Evolutionary conservation across 1,284 basidiomycete genomes (phyloP), one percentile per base, ranked within the genome.

Genomic region (Leccinum solheimii): DNA sequence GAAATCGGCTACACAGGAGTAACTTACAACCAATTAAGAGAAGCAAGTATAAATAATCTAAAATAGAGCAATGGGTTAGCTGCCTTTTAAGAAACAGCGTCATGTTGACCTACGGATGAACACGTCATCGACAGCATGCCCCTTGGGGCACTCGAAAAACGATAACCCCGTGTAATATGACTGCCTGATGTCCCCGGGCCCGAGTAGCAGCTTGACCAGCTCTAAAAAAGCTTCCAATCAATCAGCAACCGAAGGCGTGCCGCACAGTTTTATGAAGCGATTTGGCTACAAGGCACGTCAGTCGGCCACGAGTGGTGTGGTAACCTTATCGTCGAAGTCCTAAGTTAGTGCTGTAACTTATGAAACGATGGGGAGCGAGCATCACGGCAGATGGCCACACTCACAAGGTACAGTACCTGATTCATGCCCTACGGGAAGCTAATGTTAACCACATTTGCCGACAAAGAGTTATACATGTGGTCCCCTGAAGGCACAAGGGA

Each of bases 191-290:
- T 6, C 40, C 40, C n/a, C 38, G 40, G n/a, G 40, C n/a, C 40
- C 7, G 40, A 40, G 10, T 10, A 43, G 40, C 40, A 19, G 5
- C 16, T 9, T 8, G 40, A 38, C 10, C 0, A 81, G 70, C 23
- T 86, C 79, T 1, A 86, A 87, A 70, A 90, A 91, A 30, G 75
- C 77, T 70, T 91, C 88, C 6, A 91, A 79, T 85, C 87, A 90
- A 65, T 86, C 83, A 1, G 85, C 88, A 16, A 91, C 83, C 88
- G 56, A n/a, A 14, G 56, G 14, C 36, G 16, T 16, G 19, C 14
- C 23, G 23, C 23, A 48, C 5, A 23, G 9, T 36, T 26, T 49
- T 19, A 21, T 52, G 34, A 11, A 59, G 36, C 6, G 19, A 21
- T 56, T 61, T 57, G 3, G 16, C 4, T 5, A 10, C 38, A 27